Conservation (phyloP, 2,329 filamentous ascomycete species). For the Aspergillus ibericus region DNA sequence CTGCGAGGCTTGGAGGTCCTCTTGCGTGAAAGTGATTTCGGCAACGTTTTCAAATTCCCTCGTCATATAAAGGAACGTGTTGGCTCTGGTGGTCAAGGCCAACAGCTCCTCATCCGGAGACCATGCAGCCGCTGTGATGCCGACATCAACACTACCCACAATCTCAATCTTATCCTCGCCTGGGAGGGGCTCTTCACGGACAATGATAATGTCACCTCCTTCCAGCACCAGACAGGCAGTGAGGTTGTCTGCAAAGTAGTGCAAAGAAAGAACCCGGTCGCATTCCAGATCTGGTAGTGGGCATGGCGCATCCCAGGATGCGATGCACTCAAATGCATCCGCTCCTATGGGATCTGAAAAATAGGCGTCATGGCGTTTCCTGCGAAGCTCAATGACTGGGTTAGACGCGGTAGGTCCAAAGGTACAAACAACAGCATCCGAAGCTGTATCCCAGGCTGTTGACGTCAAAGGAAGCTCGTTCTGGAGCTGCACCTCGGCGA, state of each 20-base stretch:
- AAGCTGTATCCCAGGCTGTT: constrained; percentile 79
- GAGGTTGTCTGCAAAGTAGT: constrained; percentile 79
- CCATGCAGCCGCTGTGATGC: constrained; percentile 87
- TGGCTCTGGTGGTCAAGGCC: constrained; percentile 74
- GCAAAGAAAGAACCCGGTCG: constrained; percentile 75
- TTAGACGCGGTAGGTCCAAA: constrained; percentile 75
- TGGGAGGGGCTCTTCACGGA: constrained; percentile 67
- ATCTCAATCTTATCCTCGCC: constrained; percentile 87
- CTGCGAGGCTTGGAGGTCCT: constrained; percentile 82
- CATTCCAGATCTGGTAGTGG: constrained; percentile 71
- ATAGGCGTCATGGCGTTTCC: constrained; percentile 41
- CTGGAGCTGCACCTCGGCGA: constrained; percentile 63
- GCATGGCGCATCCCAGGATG: constrained; percentile 85
- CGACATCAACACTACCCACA: constrained; percentile 87
- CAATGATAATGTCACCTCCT: constrained; percentile 85
- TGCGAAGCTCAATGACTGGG: constrained; percentile 71
- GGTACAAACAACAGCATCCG: constrained; percentile 75
- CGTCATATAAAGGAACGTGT: constrained; percentile 88
- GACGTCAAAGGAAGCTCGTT: constrained; percentile 67
- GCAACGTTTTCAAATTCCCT: constrained; percentile 81
- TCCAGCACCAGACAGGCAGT: constrained; percentile 81
- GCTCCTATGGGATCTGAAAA: constrained; percentile 43
- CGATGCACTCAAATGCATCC: constrained; percentile 56
- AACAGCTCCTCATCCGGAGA: constrained; percentile 93
- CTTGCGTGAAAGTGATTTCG: constrained; percentile 68